Conservation (phyloP, 495 filamentous ascomycete species). For the Neurospora africana region DNA sequence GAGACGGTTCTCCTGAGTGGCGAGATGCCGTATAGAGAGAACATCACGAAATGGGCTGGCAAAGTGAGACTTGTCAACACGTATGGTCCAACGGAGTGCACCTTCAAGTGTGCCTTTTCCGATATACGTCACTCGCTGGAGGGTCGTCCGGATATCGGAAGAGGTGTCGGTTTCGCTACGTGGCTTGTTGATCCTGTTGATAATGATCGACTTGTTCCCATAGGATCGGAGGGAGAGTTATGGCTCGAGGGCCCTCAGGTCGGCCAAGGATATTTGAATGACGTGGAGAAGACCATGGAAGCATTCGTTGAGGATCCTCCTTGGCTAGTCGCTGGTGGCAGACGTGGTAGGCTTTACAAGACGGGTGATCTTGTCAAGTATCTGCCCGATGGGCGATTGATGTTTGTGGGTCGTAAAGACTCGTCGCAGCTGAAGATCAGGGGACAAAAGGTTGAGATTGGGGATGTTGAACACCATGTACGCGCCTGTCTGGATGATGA, state of each 20-base stretch:
- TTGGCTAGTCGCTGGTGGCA: neutral
- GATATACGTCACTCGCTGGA: neutral
- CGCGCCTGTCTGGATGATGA: neutral
- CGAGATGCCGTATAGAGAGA: slow-evolving; percentile 14
- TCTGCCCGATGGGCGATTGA: slow-evolving; percentile 38
- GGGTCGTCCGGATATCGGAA: neutral
- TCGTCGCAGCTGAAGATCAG: slow-evolving; percentile 29
- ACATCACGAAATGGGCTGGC: slow-evolving; percentile 12
- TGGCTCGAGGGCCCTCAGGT: slow-evolving; percentile 52
- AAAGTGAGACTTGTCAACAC: slow-evolving; percentile 22
- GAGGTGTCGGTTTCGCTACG: slow-evolving; percentile 2
- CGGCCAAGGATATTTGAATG: slow-evolving; percentile 58
- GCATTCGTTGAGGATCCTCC: slow-evolving; percentile 30
- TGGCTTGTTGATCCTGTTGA: slow-evolving; percentile 51
- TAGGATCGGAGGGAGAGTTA: slow-evolving; percentile 68
- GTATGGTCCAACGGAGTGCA: slow-evolving; percentile 22
- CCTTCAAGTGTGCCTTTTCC: neutral
- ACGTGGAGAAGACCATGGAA: slow-evolving; percentile 47
- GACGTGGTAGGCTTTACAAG: slow-evolving; percentile 36
- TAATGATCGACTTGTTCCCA: slow-evolving; percentile 47
- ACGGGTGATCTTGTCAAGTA: slow-evolving; percentile 51
- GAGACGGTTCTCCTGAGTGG: slow-evolving; percentile 24
- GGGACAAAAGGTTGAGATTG: slow-evolving; percentile 30
- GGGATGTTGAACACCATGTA: slow-evolving; percentile 45
- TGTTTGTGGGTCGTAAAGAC: slow-evolving; percentile 33